Evolutionary conservation across 139 green algal genomes (phyloP), one percentile per base, ranked within the genome.

Genomic region (Nannochloris sp.): DNA sequence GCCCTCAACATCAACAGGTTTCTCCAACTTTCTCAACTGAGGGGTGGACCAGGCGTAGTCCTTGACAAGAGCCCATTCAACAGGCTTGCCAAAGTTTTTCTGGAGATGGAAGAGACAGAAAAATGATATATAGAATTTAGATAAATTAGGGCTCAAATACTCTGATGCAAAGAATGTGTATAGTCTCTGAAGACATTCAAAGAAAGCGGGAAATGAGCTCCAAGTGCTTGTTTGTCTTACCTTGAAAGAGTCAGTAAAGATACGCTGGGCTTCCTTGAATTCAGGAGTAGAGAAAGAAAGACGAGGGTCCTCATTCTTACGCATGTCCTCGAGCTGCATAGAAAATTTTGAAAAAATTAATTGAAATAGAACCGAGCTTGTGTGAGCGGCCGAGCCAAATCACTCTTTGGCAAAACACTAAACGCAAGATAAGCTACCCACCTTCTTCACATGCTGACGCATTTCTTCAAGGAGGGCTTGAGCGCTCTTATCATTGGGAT

Each of bases 231-330:
- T 23, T 63, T 42, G 12, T 8, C 64, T 9, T 10, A 87, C 89
- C 85, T 96, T 97, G 79, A 95, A 93, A 33, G 73, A 72, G 10
- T 95, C 87, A 1, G 89, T 95, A 78, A 97, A 97, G 10, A 74
- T 70, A 5, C 89, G 75, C 74, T 94, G 85, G 0, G 90, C 89
- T 51, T 95, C 89, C 70, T 93, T 95, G 81, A 97, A 97, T 75
- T 96, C 91, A 4, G 91, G 90, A 10, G 91, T 97, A 27, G 84
- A 90, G 60, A 97, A 97, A 31, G 78, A 92, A 2, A 97, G 74
- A 6, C 91, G 70, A 0, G 91, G 91, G 66, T 97, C 91, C 64
- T 95, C 87, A 55, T 92, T 82, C 62, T 88, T 81, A 8, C 82
- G 70, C 65, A 87, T 69, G 10, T 95, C 83, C 71, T 95, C 83